These are phyloP conservation scores for Thuja plicata DNA, from an alignment of 83 land plant genomes.

Conservation along the genomic window DNA sequence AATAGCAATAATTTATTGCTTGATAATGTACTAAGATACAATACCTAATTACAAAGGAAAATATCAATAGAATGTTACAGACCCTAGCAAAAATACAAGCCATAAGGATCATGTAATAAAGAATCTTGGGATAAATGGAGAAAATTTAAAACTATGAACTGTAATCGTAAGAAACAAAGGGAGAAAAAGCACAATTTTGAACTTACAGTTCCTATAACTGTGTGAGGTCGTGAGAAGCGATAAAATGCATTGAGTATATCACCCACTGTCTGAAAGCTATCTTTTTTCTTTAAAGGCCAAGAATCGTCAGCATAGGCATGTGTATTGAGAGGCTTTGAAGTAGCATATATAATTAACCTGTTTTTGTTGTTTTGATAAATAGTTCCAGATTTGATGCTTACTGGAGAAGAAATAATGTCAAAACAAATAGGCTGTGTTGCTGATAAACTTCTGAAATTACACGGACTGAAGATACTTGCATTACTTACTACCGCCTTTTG, in stretches of 20 bases:
- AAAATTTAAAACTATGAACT: not conserved
- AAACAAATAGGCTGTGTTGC: not conserved
- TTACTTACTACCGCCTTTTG: not conserved
- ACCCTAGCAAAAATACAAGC: not conserved
- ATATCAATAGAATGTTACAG: not conserved
- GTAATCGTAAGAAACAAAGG: not conserved
- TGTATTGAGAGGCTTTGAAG: conserved; percentile 11
- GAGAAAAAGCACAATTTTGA: not conserved
- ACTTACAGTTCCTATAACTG: conserved; percentile 90
- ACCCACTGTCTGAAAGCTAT: not conserved
- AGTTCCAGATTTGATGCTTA: not conserved
- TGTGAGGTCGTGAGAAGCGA: conserved; percentile 95
- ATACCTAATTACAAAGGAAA: not conserved
- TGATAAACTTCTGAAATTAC: not conserved
- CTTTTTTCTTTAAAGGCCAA: not conserved
- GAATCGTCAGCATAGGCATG: conserved; percentile 1
- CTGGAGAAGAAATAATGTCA: not conserved
- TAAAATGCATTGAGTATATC: conserved; percentile 53
- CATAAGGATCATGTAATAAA: not conserved
- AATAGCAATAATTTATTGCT: not conserved
- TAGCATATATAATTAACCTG: not conserved
- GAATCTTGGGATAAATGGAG: not conserved
- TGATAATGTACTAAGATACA: not conserved
- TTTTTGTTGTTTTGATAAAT: not conserved
- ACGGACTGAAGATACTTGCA: not conserved